Evolutionary conservation across 208 protist genomes (phyloP).

Genomic region (Leishmania arabica): DNA sequence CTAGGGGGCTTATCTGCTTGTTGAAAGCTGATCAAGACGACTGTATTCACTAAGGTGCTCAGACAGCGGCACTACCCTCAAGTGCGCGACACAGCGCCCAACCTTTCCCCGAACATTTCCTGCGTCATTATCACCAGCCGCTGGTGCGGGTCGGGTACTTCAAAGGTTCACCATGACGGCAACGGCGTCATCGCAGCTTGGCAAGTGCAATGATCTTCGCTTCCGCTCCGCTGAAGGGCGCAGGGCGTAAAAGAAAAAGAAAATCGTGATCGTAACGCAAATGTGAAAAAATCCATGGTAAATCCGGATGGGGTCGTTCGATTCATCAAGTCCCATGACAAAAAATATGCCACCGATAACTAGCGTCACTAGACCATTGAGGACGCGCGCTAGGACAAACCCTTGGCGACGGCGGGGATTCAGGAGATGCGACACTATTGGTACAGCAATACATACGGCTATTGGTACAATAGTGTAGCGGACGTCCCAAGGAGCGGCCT

Average conservation of each 20-base stretch:
- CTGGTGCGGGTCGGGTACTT: neutral
- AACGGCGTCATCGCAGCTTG: conserved; percentile 10
- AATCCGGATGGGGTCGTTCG: conserved; percentile 57
- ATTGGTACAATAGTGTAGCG: conserved; percentile 53
- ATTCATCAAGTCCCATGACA: conserved; percentile 59
- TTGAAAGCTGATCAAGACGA: neutral
- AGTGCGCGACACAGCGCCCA: neutral
- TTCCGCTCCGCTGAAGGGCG: conserved; percentile 13
- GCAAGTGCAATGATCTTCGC: conserved; percentile 2
- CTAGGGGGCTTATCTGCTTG: neutral
- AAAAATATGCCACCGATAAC: conserved; percentile 45
- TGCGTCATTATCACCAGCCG: neutral
- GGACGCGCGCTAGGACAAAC: conserved; percentile 19
- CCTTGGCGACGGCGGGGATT: conserved; percentile 20
- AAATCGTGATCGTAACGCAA: conserved; percentile 43
- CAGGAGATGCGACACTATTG: conserved; percentile 39
- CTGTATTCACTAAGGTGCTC: neutral
- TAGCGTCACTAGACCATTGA: conserved; percentile 29
- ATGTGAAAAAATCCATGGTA: conserved; percentile 83
- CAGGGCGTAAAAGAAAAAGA: conserved; percentile 45
- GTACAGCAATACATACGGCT: conserved; percentile 36
- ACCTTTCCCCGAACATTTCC: neutral
- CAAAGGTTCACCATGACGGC: conserved; percentile 22
- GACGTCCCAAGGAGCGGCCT: conserved; percentile 67
- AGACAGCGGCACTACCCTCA: neutral